Evolutionary conservation across 1,284 basidiomycete genomes (phyloP).

Genomic region (Fomitopsis pinicola): DNA sequence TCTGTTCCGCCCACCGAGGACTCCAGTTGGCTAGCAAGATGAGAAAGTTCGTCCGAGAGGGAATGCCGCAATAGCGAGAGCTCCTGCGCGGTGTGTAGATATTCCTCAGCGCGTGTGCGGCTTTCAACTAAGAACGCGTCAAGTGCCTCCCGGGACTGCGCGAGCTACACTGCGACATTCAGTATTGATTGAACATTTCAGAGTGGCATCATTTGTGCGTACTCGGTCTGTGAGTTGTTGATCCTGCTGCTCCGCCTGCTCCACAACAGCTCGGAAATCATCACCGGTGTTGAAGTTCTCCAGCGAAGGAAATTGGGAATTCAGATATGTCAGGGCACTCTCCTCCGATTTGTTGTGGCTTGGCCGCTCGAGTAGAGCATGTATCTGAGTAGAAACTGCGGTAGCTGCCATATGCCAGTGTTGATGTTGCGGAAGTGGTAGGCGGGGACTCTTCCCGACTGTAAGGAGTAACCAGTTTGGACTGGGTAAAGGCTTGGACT

Average conservation of each 20-base stretch:
- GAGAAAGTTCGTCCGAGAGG: slow-evolving; percentile 70
- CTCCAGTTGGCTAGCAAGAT: slow-evolving; percentile 63
- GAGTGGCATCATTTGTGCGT: slow-evolving; percentile 9
- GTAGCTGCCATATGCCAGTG: neutral
- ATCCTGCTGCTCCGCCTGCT: slow-evolving; percentile 11
- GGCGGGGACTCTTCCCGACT: no score
- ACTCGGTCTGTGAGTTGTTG: slow-evolving; percentile 23
- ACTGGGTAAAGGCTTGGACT: neutral
- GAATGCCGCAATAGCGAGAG: slow-evolving; percentile 73
- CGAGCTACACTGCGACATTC: slow-evolving; percentile 50
- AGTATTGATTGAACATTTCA: neutral
- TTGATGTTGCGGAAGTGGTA: neutral
- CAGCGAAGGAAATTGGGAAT: slow-evolving; percentile 40
- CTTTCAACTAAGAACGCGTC: slow-evolving; percentile 42
- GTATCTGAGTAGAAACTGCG: slow-evolving; percentile 38
- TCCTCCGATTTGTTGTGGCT: slow-evolving; percentile 34
- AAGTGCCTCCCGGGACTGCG: slow-evolving; percentile 44
- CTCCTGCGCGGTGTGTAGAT: slow-evolving; percentile 63
- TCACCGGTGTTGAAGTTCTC: slow-evolving; percentile 28
- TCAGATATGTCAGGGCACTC: slow-evolving; percentile 38
- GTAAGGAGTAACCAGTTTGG: neutral
- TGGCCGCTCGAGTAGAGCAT: slow-evolving; percentile 43
- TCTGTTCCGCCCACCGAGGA: slow-evolving; percentile 48
- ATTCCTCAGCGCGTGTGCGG: slow-evolving; percentile 35
- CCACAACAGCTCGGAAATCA: slow-evolving; percentile 36